A percentile compares a stretch with the other conserved stretches of the same genome.
phyloP scores from a whole-genome alignment of 106 monocot species.

The Allium cepa region DNA sequence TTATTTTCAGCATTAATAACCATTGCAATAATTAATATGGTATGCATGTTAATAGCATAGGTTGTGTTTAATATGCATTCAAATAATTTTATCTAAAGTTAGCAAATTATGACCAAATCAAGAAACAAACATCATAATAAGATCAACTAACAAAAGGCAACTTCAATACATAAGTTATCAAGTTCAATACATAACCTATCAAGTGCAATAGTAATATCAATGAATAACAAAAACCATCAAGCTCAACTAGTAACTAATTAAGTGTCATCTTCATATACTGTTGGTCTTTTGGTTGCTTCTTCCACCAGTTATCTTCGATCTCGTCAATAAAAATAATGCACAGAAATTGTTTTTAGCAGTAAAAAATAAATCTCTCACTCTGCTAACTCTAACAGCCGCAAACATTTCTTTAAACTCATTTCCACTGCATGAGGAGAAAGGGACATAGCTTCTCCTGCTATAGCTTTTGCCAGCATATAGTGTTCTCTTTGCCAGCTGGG shows the following conservation, averaged over 20 bases:
- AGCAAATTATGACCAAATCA: too few relatives aligned
- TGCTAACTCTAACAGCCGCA: constrained; percentile 89
- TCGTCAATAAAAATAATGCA: constrained; percentile 99
- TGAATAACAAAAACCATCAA: constrained; percentile 67
- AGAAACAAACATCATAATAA: too few relatives aligned
- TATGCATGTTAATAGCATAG: too few relatives aligned
- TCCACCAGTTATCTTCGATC: constrained; percentile 95
- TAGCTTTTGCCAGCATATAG: constrained; percentile 90
- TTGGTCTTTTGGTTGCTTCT: constrained; percentile 97
- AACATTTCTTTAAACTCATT: constrained; percentile 99
- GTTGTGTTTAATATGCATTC: too few relatives aligned
- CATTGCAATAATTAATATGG: too few relatives aligned
- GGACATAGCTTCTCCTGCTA: constrained; percentile 97
- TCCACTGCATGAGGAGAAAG: constrained; percentile 99
- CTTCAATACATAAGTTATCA: too few relatives aligned
- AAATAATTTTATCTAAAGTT: too few relatives aligned
- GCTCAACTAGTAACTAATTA: constrained; percentile 88
- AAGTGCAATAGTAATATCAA: too few relatives aligned
- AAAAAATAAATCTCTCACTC: constrained; percentile 88
- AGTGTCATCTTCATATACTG: constrained; percentile 99
- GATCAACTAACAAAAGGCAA: too few relatives aligned
- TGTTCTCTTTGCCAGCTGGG: constrained; percentile 94
- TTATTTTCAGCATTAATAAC: too few relatives aligned
- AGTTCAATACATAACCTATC: too few relatives aligned
- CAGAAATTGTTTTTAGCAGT: constrained; percentile 93